Base-by-base conservation (phyloP, 2,329 filamentous ascomycete species). In the Verticillium isaacii region DNA sequence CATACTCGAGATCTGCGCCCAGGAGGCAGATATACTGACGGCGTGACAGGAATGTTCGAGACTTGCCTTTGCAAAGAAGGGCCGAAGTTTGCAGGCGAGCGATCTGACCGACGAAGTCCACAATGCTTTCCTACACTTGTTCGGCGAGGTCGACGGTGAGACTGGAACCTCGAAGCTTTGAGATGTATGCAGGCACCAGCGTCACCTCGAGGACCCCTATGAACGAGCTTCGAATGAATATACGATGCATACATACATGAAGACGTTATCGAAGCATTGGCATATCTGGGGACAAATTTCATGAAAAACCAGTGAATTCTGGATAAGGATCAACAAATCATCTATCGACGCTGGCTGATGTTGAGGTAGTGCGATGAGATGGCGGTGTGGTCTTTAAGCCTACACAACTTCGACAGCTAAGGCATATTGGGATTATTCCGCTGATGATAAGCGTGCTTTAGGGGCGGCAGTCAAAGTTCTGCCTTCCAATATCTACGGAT, bases 91-190 rank as follows among this genome's bases (percentile, higher is more conserved):
- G 72, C 95, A 98, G 78, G 95, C 95, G 1, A 93, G 91, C 67
- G 95, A 98, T 75, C 77, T 99, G 72, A 97, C 94, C 0, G 92
- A 95, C 19, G 90, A 97, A 76, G 90, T 99, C 11, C 89, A 96
- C 70, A 80, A 80, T 37, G 90, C 93, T 0, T 98, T 97, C 74
- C 74, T 90, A 69, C 87, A 87, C 63, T 74, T 97, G 19, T 89
- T 97, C 71, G 93, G 92, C 0, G 91, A 93, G 67, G 82, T 84
- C 3, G 84, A 84, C 41, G 78, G 69, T 7, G 76, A 76, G 6
- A 67, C 75, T 15, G 68, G 69, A 5, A 67, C 66, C 1, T 69
- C 72, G 1, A 80, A 73, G 69, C 66, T 79, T 34, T 80, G 45
- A 56, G 17, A 7, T 9, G 41, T 50, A 29, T 29, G 29, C 29